Evolutionary conservation across 106 monocot genomes (phyloP).

Genomic region (Allium cepa): DNA sequence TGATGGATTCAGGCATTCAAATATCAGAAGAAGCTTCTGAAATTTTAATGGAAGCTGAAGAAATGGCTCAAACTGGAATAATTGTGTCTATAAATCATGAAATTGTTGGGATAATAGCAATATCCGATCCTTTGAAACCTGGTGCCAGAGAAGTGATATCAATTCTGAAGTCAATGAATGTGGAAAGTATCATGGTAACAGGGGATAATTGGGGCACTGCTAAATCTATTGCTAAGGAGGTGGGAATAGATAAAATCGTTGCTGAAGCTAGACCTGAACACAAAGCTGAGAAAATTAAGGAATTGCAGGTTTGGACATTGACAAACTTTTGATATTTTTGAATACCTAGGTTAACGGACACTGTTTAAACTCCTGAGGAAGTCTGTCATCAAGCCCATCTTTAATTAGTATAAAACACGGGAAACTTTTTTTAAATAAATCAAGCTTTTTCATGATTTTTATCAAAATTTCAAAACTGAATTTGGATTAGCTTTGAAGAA

Average conservation of each 20-base stretch:
- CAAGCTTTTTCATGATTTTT: too few species aligned
- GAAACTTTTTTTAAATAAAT: too few species aligned
- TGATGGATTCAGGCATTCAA: slow-evolving; percentile 44
- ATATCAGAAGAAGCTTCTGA: slow-evolving; percentile 67
- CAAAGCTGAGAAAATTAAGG: slow-evolving; percentile 82
- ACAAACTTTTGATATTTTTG: too few species aligned
- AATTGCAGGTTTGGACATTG: slow-evolving; percentile 46
- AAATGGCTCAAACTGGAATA: slow-evolving; percentile 63
- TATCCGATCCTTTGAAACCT: slow-evolving; percentile 85
- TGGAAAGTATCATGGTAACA: slow-evolving; percentile 87
- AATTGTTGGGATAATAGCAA: slow-evolving; percentile 59
- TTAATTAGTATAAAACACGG: too few species aligned
- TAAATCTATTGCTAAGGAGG: slow-evolving; percentile 66
- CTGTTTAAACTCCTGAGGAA: too few species aligned
- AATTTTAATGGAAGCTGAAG: slow-evolving; percentile 57
- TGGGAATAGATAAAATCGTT: slow-evolving; percentile 61
- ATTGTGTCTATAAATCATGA: slow-evolving; percentile 61
- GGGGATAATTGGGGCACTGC: slow-evolving; percentile 97
- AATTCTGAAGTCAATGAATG: slow-evolving; percentile 80
- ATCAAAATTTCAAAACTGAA: too few species aligned
- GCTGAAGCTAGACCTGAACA: slow-evolving; percentile 78
- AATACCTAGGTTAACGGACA: too few species aligned
- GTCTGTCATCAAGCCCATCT: too few species aligned
- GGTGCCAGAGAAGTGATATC: slow-evolving; percentile 76
- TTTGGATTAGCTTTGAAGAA: too few species aligned